Conservation (phyloP, 2,329 filamentous ascomycete species). For the Pyrenophora seminiperda region DNA sequence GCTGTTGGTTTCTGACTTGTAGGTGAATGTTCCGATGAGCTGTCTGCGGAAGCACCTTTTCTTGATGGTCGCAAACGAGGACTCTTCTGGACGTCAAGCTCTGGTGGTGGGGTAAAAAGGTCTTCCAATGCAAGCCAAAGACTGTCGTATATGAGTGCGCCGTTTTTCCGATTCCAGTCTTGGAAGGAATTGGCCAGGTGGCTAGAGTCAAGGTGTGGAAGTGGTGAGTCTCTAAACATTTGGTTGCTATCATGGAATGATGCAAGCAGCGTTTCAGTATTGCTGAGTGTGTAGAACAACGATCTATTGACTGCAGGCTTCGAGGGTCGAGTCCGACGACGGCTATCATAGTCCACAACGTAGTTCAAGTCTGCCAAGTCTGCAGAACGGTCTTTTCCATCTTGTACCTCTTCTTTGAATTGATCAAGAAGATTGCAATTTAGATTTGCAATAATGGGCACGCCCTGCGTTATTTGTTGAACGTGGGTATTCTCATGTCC, state of each 20-base stretch:
- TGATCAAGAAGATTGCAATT: conserved; percentile 37
- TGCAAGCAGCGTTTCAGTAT: conserved; percentile 40
- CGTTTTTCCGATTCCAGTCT: conserved; percentile 42
- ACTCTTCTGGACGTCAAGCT: conserved; percentile 35
- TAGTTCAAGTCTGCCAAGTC: conserved; percentile 22
- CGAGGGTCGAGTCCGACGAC: conserved; percentile 17
- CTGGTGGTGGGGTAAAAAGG: conserved; percentile 44
- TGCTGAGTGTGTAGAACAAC: conserved; percentile 41
- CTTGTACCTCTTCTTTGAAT: conserved; percentile 33
- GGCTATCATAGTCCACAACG: conserved; percentile 27
- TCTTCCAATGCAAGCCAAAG: conserved; percentile 40
- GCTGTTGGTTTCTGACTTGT: background rate
- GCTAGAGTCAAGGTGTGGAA: conserved; percentile 43
- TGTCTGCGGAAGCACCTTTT: conserved; percentile 13
- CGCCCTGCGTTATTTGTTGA: background rate
- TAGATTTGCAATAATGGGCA: conserved; percentile 33
- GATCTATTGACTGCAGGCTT: conserved; percentile 40
- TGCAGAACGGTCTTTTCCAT: conserved; percentile 15
- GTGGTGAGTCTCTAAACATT: conserved; percentile 35
- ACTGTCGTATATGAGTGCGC: conserved; percentile 46
- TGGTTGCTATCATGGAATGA: conserved; percentile 40
- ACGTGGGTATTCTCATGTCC: too few relatives aligned
- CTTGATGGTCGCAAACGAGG: conserved; percentile 25
- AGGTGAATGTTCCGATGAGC: background rate
- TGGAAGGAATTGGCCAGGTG: conserved; percentile 39